Evolutionary conservation across 257 asterid genomes (phyloP), one percentile per base, ranked within the genome.

Genomic region (Scutellaria barbata): DNA sequence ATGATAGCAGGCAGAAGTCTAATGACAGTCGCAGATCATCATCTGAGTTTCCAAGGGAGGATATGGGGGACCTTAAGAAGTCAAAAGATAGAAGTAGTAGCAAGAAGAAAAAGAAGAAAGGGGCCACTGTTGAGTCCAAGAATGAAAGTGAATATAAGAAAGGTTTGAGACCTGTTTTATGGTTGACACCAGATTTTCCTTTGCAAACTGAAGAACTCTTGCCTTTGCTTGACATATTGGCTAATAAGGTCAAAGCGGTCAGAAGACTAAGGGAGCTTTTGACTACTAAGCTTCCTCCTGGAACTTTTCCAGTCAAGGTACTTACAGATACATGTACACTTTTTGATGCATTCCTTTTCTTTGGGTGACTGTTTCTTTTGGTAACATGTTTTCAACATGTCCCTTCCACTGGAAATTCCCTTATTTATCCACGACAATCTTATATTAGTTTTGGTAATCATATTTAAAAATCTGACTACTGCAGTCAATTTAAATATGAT

Each of bases 251-350:
- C 72, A 95, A 95, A 80, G 98, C 97, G 10, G 82, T 95, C 20
- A 83, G 98, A 81, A 95, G 99, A 86, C 86, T 95, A 54, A 83
- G 98, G 61, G 99, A 95, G 91, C 92, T 95, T 73, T 81, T 95
- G 87, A 95, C 99, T 56, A 95, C 99, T 39, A 95, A 89, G 77
- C 86, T 95, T 72, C 99, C 98, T 69, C 72, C 79, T 65, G 97
- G 96, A 76, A 92, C 99, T 37, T 95, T 95, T 79, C 99, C 99
- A 54, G 97, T 84, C 79, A 95, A 95, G 99, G 99, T 95, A 95
- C 69, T 45, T 74, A 14, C 16, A 17, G 35, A 68, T 56, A 46
- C 62, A 46, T 66, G 55, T 53, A 37, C 56, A 66, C 37, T 35
- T 51, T 63, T 69, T 68, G 51, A 40, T 63, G 72, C 48, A 40